Evolutionary conservation across 371 early-diverging fungal species (phyloP), one percentile per base, ranked within the genome.

Genomic region (Mortierella polycephala): DNA sequence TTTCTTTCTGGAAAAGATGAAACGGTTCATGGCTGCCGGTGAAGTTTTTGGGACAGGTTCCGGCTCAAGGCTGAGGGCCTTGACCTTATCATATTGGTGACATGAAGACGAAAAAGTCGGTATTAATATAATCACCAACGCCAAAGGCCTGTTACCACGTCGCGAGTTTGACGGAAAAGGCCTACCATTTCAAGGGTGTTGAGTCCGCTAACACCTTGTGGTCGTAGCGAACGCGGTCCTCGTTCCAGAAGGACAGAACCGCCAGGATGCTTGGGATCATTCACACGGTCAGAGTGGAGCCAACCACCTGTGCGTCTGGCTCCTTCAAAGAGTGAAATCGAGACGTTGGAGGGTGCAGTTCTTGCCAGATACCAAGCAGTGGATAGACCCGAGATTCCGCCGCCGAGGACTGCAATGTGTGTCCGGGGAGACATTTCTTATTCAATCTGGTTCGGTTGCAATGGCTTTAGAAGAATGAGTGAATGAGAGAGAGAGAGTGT

Each of bases 321-420:
- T 16, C 85, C 85, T 69, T 96, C 96, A n/a, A 96, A 69, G 42
- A 97, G 79, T 2, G 86, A 84, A 45, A 98, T 88, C 42, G 80
- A 81, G 30, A 86, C 83, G 16, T 77, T 67, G 7, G 69, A 12
- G 5, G 89, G 89, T 0, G 89, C 83, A 55, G 86, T 77, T 37
- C 86, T 83, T 7, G 95, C 83, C 16, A 96, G 82, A 81, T 93
- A 91, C 85, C 92, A 95, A 5, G 96, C 96, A 0, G 95, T 83
- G 13, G 95, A 88, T 45, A 98, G 90, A 4, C 98, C 97, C 40
- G 95, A 91, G 69, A 98, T 92, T 23, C 98, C 98, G 44, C 96
- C 97, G 46, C 98, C 98, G 2, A 97, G 83, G 12, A 98, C 89
- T 14, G 90, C 90, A 60, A 93, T 73, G 63, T 73, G 69, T 9